Evolutionary conservation across 345 rosid species (phyloP).

Genomic region (Clarkia xantiana): DNA sequence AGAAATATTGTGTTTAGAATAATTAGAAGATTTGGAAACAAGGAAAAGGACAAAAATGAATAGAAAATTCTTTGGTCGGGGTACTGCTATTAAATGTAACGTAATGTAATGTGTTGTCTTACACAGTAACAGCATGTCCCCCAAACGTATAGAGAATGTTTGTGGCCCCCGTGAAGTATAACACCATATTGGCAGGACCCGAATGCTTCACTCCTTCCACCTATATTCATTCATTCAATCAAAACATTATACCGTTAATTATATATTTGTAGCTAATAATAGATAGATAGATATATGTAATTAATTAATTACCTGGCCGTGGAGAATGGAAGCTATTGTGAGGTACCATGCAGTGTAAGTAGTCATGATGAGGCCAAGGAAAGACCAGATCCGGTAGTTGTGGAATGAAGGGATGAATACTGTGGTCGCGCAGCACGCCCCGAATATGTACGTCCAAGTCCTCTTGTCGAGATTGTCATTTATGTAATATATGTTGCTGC

Average conservation of each 20-base stretch:
- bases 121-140: slow-evolving; percentile 99
- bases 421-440: slow-evolving; percentile 97
- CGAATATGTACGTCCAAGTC: slow-evolving; percentile 98
- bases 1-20: too few species aligned
- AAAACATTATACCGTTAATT: slow-evolving; percentile 2
- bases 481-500: slow-evolving; percentile 97
- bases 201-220: slow-evolving; percentile 85
- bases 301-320: slow-evolving; percentile 63
- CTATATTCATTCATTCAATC: slow-evolving; percentile 22
- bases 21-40: too few species aligned
- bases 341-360: slow-evolving; percentile 99
- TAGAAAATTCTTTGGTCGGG: not conserved
- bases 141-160: slow-evolving; percentile 99
- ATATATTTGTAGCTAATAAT: not conserved
- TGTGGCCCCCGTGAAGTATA: slow-evolving; percentile 97
- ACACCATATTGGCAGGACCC: slow-evolving; percentile 77
- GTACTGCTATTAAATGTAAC: too few species aligned
- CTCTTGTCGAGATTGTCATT: slow-evolving; percentile 98
- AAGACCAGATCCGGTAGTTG: slow-evolving; percentile 98
- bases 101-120: too few species aligned
- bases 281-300: not conserved
- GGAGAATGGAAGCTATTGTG: slow-evolving; percentile 80
- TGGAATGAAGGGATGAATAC: slow-evolving; percentile 97
- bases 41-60: slow-evolving; percentile 20
- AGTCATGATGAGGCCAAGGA: slow-evolving; percentile 94